A percentile compares a stretch with the other conserved stretches of the same genome.
phyloP scores from a whole-genome alignment of 1,284 basidiomycete species.

The Malassezia yamatoensis region DNA sequence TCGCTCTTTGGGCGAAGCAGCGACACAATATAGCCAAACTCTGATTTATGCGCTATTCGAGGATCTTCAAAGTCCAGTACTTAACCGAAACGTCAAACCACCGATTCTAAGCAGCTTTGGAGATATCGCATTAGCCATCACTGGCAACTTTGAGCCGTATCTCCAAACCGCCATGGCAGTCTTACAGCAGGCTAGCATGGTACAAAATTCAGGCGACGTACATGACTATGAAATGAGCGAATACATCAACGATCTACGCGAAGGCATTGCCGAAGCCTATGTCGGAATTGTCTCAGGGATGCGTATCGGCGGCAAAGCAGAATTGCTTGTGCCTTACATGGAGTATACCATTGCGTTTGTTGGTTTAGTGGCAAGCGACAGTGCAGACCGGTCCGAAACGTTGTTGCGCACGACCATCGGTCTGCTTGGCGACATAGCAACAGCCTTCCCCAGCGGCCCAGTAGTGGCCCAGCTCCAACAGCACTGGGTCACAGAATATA shows the following conservation, averaged over 20 bases:
- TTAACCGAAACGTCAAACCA: constrained; percentile 92
- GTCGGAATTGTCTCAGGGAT: constrained; percentile 85
- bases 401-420: constrained; percentile 69
- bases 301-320: constrained; percentile 67
- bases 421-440: constrained; percentile 80
- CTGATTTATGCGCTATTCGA: constrained; percentile 87
- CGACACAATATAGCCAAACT: constrained; percentile 67
- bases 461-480: constrained; percentile 63
- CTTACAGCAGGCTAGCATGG: constrained; percentile 74
- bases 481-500: constrained; percentile 70
- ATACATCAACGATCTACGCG: constrained; percentile 79
- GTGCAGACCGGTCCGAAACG: constrained; percentile 65
- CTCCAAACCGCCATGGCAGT: constrained; percentile 82
- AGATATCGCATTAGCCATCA: constrained; percentile 88
- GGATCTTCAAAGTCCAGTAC: constrained; percentile 78
- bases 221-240: constrained; percentile 79
- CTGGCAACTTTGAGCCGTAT: constrained; percentile 72
- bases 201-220: constrained; percentile 24
- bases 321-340: constrained; percentile 64
- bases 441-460: constrained; percentile 55
- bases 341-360: constrained; percentile 70
- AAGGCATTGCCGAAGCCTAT: constrained; percentile 93
- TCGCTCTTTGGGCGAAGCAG: constrained; percentile 74
- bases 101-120: constrained; percentile 90
- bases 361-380: constrained; percentile 67